Evolutionary conservation across 1,284 basidiomycete genomes (phyloP).

Genomic region (Heterobasidion annosum): DNA sequence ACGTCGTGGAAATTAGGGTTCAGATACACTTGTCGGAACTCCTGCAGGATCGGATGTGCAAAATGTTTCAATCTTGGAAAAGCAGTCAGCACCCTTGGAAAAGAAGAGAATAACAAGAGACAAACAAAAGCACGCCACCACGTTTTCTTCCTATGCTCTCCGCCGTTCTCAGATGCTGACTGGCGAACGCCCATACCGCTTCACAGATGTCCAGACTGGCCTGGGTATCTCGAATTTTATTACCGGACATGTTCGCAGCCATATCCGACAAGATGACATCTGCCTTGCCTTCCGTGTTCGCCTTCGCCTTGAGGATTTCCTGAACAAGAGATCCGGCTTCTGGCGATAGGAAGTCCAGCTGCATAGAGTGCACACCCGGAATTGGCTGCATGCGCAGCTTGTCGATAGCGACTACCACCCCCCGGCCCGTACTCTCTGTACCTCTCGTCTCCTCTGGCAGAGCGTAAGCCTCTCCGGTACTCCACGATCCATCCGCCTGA

Average conservation of each 20-base stretch:
- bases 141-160: constrained; percentile 27
- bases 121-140: constrained; percentile 63
- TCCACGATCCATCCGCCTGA: constrained; percentile 6
- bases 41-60: constrained; percentile 46
- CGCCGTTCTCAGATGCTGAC: constrained; percentile 38
- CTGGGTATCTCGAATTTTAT: constrained; percentile 48
- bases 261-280: constrained; percentile 75
- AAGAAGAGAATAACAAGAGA: constrained; percentile 11
- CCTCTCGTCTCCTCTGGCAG: constrained; percentile 1
- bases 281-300: constrained; percentile 36
- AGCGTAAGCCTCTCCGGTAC: constrained; percentile 1
- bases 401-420: constrained; percentile 68
- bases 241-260: constrained; percentile 66
- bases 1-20: constrained; percentile 52
- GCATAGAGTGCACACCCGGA: constrained; percentile 56
- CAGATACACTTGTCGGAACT: constrained; percentile 43
- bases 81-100: background rate
- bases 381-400: constrained; percentile 61
- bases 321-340: constrained; percentile 41
- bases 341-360: constrained; percentile 68
- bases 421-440: constrained; percentile 24
- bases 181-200: constrained; percentile 54
- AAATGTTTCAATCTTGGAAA: constrained; percentile 64
- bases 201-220: constrained; percentile 54
- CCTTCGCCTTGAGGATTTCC: constrained; percentile 28